Evolutionary conservation across 2,329 filamentous ascomycete species (phyloP), one percentile per base, ranked within the genome.

Genomic region (Ophiostoma quercus): DNA sequence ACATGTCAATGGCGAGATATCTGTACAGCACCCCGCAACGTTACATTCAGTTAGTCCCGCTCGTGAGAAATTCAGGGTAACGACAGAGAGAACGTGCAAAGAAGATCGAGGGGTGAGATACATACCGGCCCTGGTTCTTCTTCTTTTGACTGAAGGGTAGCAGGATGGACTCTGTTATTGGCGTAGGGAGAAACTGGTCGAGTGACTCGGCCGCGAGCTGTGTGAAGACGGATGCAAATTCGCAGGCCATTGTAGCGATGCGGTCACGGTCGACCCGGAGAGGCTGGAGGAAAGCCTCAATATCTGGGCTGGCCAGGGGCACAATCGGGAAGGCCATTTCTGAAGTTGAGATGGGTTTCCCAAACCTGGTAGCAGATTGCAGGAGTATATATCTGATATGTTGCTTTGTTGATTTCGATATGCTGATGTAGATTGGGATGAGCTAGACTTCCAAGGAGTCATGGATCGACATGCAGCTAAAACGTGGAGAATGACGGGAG

Each of bases 1-100:
- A 90, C 88, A 87, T 88, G 79, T 87, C 89, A 79, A 88, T 88
- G 71, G 83, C 88, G 73, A 84, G 83, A 78, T 86, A 84, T 72
- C 86, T 88, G 74, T 68, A 47, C 62, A 16, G 47, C 54, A 32
- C 51, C 67, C 47, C 65, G 71, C 71, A 72, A 72, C 69, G 70
- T 73, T 72, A 68, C 71, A 70, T 71, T 68, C 47, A 66, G 62
- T 70, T 68, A 70, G 69, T 39, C 16, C 62, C 62, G 54, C 47
- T 62, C 34, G 65, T 22, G 32, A 62, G 34, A n/a, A 25, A 47
- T 25, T 3, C 25, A n/a, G 29, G 25, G 34, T 22, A 37, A 43
- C 6, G 14, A 54, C 14, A 37, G 2, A 9, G 11, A 41, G 16
- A 14, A n/a, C 67, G 37, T n/a, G 29, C 9, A 37, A 37, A 37